These are phyloP conservation scores for Amaranthus tricolor DNA, from an alignment of 179 eudicot genomes.

Conservation along the genomic window DNA sequence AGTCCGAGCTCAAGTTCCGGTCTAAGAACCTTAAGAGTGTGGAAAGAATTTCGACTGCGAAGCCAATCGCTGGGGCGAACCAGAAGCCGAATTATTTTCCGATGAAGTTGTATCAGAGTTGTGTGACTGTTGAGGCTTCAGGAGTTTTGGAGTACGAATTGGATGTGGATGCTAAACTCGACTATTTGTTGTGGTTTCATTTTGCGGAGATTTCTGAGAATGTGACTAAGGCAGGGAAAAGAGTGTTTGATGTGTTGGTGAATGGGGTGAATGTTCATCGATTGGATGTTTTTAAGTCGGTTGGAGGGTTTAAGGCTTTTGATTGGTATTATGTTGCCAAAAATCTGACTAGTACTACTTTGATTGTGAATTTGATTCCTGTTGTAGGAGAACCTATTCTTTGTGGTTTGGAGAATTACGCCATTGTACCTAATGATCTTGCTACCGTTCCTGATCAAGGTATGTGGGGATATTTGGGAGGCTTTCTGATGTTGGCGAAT, in stretches of 20 bases:
- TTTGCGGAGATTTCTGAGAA: conserved; percentile 80
- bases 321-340: conserved; percentile 54
- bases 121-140: conserved; percentile 33
- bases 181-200: conserved; percentile 80
- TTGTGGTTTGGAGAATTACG: conserved; percentile 88
- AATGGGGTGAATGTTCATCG: conserved; percentile 71
- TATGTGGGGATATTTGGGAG: conserved; percentile 20
- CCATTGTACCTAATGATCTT: conserved; percentile 85
- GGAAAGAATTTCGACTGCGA: conserved; percentile 35
- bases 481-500: not conserved
- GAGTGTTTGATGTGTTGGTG: conserved; percentile 78
- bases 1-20: conserved; percentile 53
- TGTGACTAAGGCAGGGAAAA: conserved; percentile 63
- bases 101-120: conserved; percentile 59
- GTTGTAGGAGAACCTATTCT: conserved; percentile 71
- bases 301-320: conserved; percentile 68
- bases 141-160: conserved; percentile 62
- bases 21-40: conserved; percentile 31
- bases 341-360: conserved; percentile 56
- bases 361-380: conserved; percentile 66
- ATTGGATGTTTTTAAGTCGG: conserved; percentile 64
- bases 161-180: conserved; percentile 77
- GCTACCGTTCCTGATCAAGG: conserved; percentile 82
- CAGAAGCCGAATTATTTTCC: conserved; percentile 77
- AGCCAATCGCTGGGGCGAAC: conserved; percentile 36